Evolutionary conservation across 2,329 filamentous ascomycete species (phyloP).

Genomic region (Verticillium isaacii): DNA sequence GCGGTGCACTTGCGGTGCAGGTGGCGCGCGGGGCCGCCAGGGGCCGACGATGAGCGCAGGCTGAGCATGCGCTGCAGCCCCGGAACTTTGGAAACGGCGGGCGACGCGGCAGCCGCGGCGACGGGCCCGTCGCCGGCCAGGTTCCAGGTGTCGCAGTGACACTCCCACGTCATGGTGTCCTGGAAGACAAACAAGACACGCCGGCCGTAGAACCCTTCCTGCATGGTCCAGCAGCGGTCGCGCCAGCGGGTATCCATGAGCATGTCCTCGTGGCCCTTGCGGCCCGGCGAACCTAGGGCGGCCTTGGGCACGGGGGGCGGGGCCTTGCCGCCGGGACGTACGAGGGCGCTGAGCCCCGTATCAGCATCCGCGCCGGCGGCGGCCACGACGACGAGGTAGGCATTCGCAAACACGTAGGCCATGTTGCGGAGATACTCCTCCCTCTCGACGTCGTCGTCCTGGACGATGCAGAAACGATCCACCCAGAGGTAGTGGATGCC

Average conservation of each 20-base stretch:
- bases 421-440: slow-evolving; percentile 36
- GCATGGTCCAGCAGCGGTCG: slow-evolving; percentile 36
- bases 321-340: slow-evolving; percentile 6
- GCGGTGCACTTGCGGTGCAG: slow-evolving; percentile 20
- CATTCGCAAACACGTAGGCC: slow-evolving; percentile 39
- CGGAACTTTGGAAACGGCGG: neutral
- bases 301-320: slow-evolving; percentile 23
- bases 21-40: slow-evolving; percentile 15
- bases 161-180: slow-evolving; percentile 38
- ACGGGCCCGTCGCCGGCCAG: neutral
- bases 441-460: slow-evolving; percentile 35
- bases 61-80: slow-evolving; percentile 3
- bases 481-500: slow-evolving; percentile 40
- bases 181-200: slow-evolving; percentile 39
- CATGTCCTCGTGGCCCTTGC: slow-evolving; percentile 30
- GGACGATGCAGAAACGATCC: slow-evolving; percentile 39
- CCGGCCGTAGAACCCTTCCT: slow-evolving; percentile 37
- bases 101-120: neutral
- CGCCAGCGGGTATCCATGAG: slow-evolving; percentile 33
- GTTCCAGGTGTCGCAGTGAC: slow-evolving; percentile 39
- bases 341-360: slow-evolving; percentile 24
- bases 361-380: slow-evolving; percentile 31
- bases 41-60: neutral
- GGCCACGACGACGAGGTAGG: slow-evolving; percentile 39
- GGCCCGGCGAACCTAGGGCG: slow-evolving; percentile 23